phyloP scores from a whole-genome alignment of 148 eudicot species.

The Rhododendron mucronatum region DNA sequence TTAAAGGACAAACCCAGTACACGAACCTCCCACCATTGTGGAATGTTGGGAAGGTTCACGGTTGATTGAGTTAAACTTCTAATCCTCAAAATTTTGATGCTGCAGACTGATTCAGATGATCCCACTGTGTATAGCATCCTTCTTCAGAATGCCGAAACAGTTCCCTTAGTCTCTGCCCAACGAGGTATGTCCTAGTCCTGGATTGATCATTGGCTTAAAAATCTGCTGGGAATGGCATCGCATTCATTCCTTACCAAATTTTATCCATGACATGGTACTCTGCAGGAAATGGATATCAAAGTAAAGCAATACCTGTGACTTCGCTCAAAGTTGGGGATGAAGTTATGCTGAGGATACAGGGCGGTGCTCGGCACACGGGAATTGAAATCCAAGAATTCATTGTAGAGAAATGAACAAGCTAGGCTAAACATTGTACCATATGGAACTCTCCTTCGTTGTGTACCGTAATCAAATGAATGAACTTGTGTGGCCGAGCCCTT shows the following conservation, averaged over 20 bases:
- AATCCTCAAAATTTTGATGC: neutral
- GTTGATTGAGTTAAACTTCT: neutral
- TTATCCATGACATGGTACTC: neutral
- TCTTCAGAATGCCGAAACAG: constrained; percentile 93
- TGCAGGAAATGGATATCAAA: constrained; percentile 24
- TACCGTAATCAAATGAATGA: neutral
- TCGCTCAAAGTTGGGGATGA: constrained; percentile 84
- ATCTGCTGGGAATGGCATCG: neutral
- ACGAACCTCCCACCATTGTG: no score
- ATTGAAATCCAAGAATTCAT: constrained; percentile 87
- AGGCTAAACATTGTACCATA: neutral
- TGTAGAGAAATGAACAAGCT: constrained; percentile 56
- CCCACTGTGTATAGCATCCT: constrained; percentile 56
- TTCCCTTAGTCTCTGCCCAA: constrained; percentile 35
- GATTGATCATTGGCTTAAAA: neutral
- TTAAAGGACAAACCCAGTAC: no score
- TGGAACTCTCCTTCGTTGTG: neutral
- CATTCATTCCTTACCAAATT: neutral
- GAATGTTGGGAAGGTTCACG: neutral
- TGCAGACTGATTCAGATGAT: constrained; percentile 42
- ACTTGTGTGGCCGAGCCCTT: neutral
- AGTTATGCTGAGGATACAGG: constrained; percentile 67
- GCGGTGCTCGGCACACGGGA: constrained; percentile 96
- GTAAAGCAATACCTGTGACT: constrained; percentile 70
- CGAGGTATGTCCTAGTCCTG: constrained; percentile 22